Conservation (phyloP, 805 yeast species). For the Starmera dryadoides region DNA sequence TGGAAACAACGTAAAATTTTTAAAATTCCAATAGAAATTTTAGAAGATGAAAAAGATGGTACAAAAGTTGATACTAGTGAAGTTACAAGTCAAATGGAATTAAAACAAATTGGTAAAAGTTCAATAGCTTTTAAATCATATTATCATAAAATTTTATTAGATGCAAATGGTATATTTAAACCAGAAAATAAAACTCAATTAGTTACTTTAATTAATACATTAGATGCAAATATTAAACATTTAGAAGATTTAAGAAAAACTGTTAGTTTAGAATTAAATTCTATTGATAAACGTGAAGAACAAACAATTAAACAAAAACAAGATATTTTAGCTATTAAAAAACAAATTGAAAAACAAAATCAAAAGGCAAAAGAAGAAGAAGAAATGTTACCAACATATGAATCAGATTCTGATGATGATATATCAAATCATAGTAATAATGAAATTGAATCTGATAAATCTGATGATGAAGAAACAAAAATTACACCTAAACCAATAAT, state of each 20-base stretch:
- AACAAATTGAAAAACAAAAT: constrained; percentile 7
- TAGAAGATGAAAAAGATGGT: constrained; percentile 1
- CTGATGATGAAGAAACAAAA: background rate
- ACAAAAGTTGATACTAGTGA: background rate
- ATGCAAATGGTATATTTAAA: constrained; percentile 11
- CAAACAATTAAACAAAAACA: constrained; percentile 6
- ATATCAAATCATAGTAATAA: background rate
- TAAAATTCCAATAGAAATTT: constrained; percentile 5
- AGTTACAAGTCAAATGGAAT: background rate
- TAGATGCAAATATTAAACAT: constrained; percentile 11
- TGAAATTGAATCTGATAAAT: background rate
- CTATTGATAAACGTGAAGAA: constrained; percentile 5
- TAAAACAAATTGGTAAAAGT: constrained; percentile 3
- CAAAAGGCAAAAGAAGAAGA: constrained; percentile 11
- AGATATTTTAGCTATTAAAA: constrained; percentile 10
- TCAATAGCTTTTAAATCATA: constrained; percentile 12
- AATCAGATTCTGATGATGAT: background rate
- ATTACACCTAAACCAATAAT: background rate
- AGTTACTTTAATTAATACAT: constrained; percentile 1
- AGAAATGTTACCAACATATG: constrained; percentile 13
- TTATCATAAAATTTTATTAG: constrained; percentile 14
- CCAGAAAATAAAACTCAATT: constrained; percentile 3
- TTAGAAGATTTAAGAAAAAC: constrained; percentile 11
- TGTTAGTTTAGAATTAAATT: constrained; percentile 7
- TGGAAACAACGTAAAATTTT: constrained; percentile 52